Conservation (phyloP, 495 filamentous ascomycete genomes). For the Durotheca rogersii region DNA sequence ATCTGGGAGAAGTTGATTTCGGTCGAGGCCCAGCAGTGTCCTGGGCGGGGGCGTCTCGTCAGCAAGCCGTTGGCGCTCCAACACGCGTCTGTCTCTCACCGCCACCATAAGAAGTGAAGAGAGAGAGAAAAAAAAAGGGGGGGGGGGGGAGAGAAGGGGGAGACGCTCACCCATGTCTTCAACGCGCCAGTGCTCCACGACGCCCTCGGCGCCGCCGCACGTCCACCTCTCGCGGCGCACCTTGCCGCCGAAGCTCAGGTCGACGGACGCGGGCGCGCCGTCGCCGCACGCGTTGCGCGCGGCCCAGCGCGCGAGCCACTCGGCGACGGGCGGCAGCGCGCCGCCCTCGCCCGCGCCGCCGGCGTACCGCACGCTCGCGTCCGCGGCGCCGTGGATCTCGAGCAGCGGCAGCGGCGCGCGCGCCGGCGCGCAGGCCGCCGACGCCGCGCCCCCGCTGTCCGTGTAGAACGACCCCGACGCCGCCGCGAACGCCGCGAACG, state of each 20-base stretch:
- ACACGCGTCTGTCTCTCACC: no score
- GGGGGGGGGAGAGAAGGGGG: no score
- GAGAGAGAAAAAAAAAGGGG: no score
- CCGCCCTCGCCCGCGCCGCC: conserved; percentile 44
- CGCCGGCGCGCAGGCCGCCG: conserved; percentile 38
- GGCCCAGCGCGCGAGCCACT: conserved; percentile 42
- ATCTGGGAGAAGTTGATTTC: conserved; percentile 41
- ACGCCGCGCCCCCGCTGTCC: conserved; percentile 27
- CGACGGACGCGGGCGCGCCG: conserved; percentile 17
- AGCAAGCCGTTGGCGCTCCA: no score
- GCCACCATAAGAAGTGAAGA: no score
- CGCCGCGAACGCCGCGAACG: conserved; percentile 51
- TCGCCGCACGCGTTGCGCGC: conserved; percentile 38
- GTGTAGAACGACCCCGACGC: conserved; percentile 38
- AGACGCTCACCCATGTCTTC: conserved; percentile 42
- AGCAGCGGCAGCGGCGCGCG: conserved; percentile 44
- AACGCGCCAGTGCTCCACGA: conserved; percentile 51
- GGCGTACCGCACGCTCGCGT: conserved; percentile 39
- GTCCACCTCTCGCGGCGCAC: conserved; percentile 40
- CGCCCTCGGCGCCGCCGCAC: conserved; percentile 39
- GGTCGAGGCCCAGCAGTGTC: conserved; percentile 39
- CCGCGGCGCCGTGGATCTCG: conserved; percentile 49
- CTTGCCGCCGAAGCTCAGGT: conserved; percentile 35
- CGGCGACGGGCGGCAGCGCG: conserved; percentile 34
- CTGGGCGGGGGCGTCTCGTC: conserved; percentile 8